Evolutionary conservation across 2,329 filamentous ascomycete species (phyloP).

Genomic region (Alternaria dauci): DNA sequence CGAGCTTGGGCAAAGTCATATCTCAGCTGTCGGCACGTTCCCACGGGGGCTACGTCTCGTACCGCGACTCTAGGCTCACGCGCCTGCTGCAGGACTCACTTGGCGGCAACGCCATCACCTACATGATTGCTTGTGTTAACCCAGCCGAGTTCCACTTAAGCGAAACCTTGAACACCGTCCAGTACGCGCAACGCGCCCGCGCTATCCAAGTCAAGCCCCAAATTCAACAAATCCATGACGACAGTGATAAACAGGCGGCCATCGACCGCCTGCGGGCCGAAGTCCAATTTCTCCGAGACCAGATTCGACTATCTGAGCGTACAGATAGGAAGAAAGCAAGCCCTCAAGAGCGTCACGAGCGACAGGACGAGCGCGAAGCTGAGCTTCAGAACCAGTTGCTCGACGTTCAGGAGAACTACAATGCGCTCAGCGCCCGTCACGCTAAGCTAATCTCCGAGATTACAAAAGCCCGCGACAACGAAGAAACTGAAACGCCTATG

Average conservation of each 20-base stretch:
- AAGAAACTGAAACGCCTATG: conserved; percentile 64
- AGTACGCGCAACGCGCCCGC: conserved; percentile 94
- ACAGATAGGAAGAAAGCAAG: conserved; percentile 65
- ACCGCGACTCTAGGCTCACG: conserved; percentile 96
- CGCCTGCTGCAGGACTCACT: conserved; percentile 94
- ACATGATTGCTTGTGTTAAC: conserved; percentile 99
- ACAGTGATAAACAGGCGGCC: conserved; percentile 90
- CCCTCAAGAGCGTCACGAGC: conserved; percentile 76
- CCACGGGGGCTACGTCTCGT: conserved; percentile 89
- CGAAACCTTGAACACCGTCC: conserved; percentile 94
- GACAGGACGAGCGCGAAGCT: conserved; percentile 82
- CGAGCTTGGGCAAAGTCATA: conserved; percentile 96
- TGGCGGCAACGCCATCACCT: conserved; percentile 96
- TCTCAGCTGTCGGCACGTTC: conserved; percentile 94
- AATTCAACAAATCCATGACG: conserved; percentile 88
- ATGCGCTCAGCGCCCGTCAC: conserved; percentile 86
- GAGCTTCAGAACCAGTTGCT: conserved; percentile 94
- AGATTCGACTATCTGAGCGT: conserved; percentile 84
- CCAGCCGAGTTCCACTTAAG: conserved; percentile 96
- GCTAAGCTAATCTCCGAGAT: conserved; percentile 95
- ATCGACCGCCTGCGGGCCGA: conserved; percentile 95
- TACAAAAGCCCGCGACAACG: conserved; percentile 79
- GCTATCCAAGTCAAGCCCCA: conserved; percentile 97
- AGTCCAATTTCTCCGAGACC: conserved; percentile 90
- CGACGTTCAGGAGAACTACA: conserved; percentile 95